These are phyloP conservation scores for Populus euphratica DNA, from an alignment of 345 rosid species.

Conservation along the genomic window DNA sequence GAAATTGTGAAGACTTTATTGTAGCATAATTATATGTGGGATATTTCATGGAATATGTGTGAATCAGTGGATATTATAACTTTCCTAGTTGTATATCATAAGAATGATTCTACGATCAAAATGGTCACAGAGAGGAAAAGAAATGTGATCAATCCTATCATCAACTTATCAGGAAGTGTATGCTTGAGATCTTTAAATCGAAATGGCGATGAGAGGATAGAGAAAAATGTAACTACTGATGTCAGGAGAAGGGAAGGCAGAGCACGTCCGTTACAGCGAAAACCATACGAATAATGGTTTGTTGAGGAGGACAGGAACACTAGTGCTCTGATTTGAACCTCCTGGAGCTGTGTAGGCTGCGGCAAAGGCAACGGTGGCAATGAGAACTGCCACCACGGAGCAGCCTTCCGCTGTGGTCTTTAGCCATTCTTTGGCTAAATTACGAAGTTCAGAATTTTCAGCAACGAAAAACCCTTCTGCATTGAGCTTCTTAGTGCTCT, in stretches of 20 bases:
- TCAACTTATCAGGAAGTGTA: slow-evolving; percentile 8
- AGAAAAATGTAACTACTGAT: slow-evolving; percentile 48
- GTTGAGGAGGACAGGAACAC: slow-evolving; percentile 20
- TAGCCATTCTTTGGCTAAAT: slow-evolving; percentile 52
- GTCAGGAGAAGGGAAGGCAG: slow-evolving; percentile 48
- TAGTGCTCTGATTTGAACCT: slow-evolving; percentile 19
- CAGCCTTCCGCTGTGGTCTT: slow-evolving; percentile 51
- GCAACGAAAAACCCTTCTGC: slow-evolving; percentile 1
- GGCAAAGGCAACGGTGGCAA: slow-evolving; percentile 57
- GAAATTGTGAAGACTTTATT: too few species aligned
- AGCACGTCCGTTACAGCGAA: slow-evolving; percentile 47
- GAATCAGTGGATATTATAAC: not conserved
- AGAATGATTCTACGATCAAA: slow-evolving; percentile 7
- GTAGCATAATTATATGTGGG: not conserved
- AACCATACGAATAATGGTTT: slow-evolving; percentile 20
- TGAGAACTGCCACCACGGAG: slow-evolving; percentile 53
- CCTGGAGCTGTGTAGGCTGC: slow-evolving; percentile 54
- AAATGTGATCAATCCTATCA: slow-evolving; percentile 1
- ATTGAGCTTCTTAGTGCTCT: not conserved
- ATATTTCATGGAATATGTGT: not conserved
- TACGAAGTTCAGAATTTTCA: slow-evolving; percentile 23
- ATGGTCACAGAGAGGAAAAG: slow-evolving; percentile 11
- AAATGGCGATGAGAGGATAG: slow-evolving; percentile 42
- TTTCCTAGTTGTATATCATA: not conserved
- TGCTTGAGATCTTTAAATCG: slow-evolving; percentile 7